Base-by-base conservation (phyloP, 2,329 filamentous ascomycete species). In the Dactylellina cionopaga region DNA sequence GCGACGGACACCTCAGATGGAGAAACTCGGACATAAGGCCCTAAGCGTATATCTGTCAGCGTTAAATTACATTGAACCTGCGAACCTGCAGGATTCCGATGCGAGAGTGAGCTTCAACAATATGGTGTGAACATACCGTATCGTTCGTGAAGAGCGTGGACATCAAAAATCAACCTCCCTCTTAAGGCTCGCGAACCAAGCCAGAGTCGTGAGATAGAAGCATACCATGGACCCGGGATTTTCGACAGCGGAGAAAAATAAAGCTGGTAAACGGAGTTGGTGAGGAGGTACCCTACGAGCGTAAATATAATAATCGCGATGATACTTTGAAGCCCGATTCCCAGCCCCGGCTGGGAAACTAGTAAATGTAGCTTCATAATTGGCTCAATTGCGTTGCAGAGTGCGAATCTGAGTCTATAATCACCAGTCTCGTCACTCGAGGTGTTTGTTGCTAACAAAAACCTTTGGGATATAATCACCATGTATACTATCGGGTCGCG, bases 141-240 rank as follows among this genome's bases (percentile, higher is more conserved):
- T 39, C 33, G 10, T 13, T 33, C 5, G 17, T 66, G 62, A 0
- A 59, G 9, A 0, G 19, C 35, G 6, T 66, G 15, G 15, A 49
- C 35, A 2, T 22, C 27, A 17, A 51, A 51, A 0, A 66, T 19
- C 6, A 22, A 1, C 5, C 37, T 44, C 6, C 62, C 43, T 0
- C 13, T 33, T 3, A 51, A 1, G 7, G 1, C 17, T 25, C 10
- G 24, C 6, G 37, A 10, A 1, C 24, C 9, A 7, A 43, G 35
- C 43, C 35, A 59, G 5, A 44, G 3, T 11, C 41, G 17, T 19
- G 62, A 59, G 19, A 66, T 37, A 1, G 51, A 43, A 6, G 62
- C 35, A 25, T 66, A 66, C 62, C 62, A 59, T 9, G 62, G 62
- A 0, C 52, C 62, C 24, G 62, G 52, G 3, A 59, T 27, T 17